phyloP scores from a whole-genome alignment of 2,329 filamentous ascomycete genomes.

The Fusarium algeriense region DNA sequence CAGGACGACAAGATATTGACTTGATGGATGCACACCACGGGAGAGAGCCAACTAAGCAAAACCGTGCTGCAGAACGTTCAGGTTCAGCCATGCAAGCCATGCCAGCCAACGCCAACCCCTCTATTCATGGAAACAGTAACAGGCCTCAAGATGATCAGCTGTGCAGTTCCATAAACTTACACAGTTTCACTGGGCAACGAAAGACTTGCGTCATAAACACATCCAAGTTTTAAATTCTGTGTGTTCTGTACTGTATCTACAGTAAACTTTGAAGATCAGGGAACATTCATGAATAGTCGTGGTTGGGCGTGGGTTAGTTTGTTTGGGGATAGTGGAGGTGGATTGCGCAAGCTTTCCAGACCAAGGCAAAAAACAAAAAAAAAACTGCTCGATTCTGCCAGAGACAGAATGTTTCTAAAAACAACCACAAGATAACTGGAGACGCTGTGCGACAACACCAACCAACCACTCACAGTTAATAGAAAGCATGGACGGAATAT shows the following conservation, averaged over 20 bases:
- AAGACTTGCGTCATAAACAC: conserved; percentile 27
- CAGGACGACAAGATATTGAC: conserved; percentile 26
- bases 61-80: not conserved
- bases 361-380: conserved; percentile 4
- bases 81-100: not conserved
- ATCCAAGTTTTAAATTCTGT: conserved; percentile 15
- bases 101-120: not conserved
- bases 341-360: conserved; percentile 38
- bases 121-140: not conserved
- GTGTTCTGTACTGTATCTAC: conserved; percentile 12
- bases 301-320: conserved; percentile 19
- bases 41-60: conserved; percentile 3
- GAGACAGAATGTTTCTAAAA: conserved; percentile 24
- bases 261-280: conserved; percentile 11
- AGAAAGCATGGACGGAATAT: not conserved
- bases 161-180: not conserved
- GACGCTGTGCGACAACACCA: conserved; percentile 9
- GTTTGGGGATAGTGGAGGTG: conserved; percentile 30
- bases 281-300: conserved; percentile 2
- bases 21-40: conserved; percentile 31
- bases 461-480: not conserved
- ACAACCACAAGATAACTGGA: conserved; percentile 14
- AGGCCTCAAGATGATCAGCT: conserved; percentile 5
- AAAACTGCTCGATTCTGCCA: conserved; percentile 5
- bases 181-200: conserved; percentile 12